Evolutionary conservation across 768 basidiomycete species (phyloP), one percentile per base, ranked within the genome.

Genomic region (Wakefieldia striispora): DNA sequence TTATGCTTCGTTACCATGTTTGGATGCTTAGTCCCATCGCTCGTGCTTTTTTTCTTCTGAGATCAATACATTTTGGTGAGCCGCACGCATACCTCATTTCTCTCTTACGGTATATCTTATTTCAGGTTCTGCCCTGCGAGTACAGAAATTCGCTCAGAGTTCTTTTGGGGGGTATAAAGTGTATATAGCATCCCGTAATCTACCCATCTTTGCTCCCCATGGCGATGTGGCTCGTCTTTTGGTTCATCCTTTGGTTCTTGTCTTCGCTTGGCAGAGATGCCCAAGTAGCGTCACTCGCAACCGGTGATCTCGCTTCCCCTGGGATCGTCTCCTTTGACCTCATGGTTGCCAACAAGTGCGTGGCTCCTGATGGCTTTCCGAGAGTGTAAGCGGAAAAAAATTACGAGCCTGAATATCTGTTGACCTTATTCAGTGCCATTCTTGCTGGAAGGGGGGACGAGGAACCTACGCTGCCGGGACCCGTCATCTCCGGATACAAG

Each of bases 401-500:
- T n/a, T 6, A n/a, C 9, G n/a, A 14, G 5, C 23, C 12, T n/a
- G 16, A 8, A 40, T 14, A 14, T 11, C 9, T 14, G 14, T 19
- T 35, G 40, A 37, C 11, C 23, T 9, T 40, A 61, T 66, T 44
- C 27, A 59, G 62, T 3, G 70, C 67, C 7, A 67, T 72, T 10
- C 59, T 75, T 27, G 69, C 69, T 12, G 75, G 70, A 38, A 72
- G 27, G 26, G 40, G 24, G 5, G 41, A 41, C 6, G 53, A 47
- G 4, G 42, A 41, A 21, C 48, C 70, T 8, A 41, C 59, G 4
- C 74, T 73, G 44, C 74, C 75, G 12, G 75, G 72, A 1, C 69
- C 71, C 0, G 58, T 72, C 13, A 72, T 78, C 42, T 63, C 68
- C 17, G 74, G 70, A 21, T 61, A 66, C 50, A 76, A 73, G 54